Evolutionary conservation across 1,139 yeast species (phyloP).

Genomic region (Suhomyces maxii): DNA sequence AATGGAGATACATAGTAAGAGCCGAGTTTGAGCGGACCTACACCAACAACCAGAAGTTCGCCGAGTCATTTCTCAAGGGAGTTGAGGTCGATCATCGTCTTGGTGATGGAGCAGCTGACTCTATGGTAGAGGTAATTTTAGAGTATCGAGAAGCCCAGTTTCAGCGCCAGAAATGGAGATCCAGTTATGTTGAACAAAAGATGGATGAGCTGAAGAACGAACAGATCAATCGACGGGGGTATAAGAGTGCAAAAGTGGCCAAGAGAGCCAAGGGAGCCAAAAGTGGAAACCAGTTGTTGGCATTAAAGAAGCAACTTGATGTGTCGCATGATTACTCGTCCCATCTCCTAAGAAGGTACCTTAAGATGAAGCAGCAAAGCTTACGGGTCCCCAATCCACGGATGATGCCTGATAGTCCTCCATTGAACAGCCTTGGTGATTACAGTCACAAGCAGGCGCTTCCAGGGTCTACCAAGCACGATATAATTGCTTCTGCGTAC

Average conservation of each 20-base stretch:
- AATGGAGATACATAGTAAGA: conserved; percentile 19
- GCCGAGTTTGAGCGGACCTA: conserved; percentile 17
- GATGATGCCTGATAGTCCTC: conserved; percentile 32
- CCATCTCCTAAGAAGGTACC: conserved; percentile 26
- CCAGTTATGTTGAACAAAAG: conserved; percentile 15
- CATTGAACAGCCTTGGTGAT: conserved; percentile 8
- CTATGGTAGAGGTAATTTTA: not conserved
- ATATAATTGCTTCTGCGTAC: conserved; percentile 28
- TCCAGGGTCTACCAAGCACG: conserved; percentile 24
- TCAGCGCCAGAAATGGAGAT: conserved; percentile 19
- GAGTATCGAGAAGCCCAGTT: conserved; percentile 17
- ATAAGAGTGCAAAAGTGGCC: conserved; percentile 5
- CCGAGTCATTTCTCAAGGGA: conserved; percentile 4
- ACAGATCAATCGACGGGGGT: conserved; percentile 8
- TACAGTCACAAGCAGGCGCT: conserved; percentile 12
- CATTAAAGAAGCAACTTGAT: conserved; percentile 11
- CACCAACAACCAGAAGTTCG: not conserved
- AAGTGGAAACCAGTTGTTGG: conserved; percentile 2
- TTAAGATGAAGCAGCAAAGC: conserved; percentile 29
- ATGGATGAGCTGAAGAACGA: conserved; percentile 10
- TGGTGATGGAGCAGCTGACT: not conserved
- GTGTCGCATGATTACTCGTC: conserved; percentile 16
- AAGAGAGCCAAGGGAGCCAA: conserved; percentile 10
- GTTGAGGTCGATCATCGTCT: conserved; percentile 2
- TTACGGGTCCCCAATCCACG: conserved; percentile 36